Conservation (phyloP, 2,329 filamentous ascomycete genomes). For the Colletotrichum sp. region DNA sequence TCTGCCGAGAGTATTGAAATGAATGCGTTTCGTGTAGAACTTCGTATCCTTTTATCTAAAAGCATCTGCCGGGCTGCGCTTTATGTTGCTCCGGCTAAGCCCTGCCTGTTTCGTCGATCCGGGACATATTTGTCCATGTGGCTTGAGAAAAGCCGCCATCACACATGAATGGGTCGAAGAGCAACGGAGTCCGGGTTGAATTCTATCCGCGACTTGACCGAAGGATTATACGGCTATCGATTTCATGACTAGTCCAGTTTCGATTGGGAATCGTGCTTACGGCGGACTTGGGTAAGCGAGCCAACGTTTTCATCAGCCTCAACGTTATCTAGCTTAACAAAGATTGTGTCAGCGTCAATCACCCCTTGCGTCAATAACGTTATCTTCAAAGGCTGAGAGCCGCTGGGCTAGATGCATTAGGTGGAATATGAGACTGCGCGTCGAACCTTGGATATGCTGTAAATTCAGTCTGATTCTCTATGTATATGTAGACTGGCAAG, state of each 20-base stretch:
- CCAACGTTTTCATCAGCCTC: not conserved
- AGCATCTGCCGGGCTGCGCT: not conserved
- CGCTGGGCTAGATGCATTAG: not conserved
- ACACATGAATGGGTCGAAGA: not conserved
- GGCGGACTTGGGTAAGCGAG: not conserved
- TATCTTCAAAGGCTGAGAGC: not conserved
- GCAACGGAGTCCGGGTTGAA: not conserved
- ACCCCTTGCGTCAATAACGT: not conserved
- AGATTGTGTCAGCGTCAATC: not conserved
- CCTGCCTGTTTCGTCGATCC: not conserved
- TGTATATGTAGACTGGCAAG: not conserved
- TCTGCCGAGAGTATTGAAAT: not conserved
- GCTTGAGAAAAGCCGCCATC: not conserved
- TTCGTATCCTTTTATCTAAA: not conserved
- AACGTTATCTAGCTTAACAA: not conserved
- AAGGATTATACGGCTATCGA: not conserved
- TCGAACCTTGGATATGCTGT: not conserved
- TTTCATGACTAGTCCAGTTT: not conserved
- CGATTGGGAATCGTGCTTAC: not conserved
- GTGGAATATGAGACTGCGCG: rapidly evolving
- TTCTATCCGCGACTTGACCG: not conserved
- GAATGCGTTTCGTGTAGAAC: not conserved
- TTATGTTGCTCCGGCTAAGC: not conserved
- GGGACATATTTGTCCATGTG: not conserved
- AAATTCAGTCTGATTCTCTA: not conserved